These are phyloP conservation scores for Penicillium angulare DNA, from an alignment of 495 filamentous ascomycete genomes.

Conservation along the genomic window DNA sequence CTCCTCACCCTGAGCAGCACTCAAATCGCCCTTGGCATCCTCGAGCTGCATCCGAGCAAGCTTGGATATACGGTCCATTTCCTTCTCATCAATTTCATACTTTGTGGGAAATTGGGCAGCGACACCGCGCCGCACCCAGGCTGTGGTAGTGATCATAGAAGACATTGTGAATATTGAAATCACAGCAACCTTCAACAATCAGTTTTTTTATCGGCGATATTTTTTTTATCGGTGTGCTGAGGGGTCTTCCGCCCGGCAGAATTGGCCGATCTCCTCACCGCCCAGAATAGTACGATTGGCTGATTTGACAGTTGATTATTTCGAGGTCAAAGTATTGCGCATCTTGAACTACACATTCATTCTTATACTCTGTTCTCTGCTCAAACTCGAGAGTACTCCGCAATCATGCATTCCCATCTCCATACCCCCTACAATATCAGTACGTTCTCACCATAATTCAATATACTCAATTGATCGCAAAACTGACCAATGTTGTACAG, in stretches of 20 bases:
- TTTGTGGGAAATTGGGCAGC: slow-evolving; percentile 88
- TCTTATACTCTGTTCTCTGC: neutral
- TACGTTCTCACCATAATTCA: slow-evolving; percentile 37
- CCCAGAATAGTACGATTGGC: slow-evolving; percentile 20
- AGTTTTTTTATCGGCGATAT: slow-evolving; percentile 29
- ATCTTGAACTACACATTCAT: neutral
- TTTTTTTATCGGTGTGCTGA: slow-evolving; percentile 34
- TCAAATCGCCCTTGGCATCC: slow-evolving; percentile 84
- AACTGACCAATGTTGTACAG: slow-evolving; percentile 42
- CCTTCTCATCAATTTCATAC: slow-evolving; percentile 88
- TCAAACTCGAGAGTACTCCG: no score
- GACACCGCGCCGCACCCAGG: slow-evolving; percentile 93
- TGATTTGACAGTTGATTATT: no score
- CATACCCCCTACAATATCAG: slow-evolving; percentile 88
- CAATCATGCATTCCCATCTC: slow-evolving; percentile 88
- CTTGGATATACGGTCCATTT: slow-evolving; percentile 85
- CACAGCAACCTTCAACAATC: slow-evolving; percentile 8
- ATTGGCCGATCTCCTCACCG: slow-evolving; percentile 28
- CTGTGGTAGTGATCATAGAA: slow-evolving; percentile 86
- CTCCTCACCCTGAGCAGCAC: slow-evolving; percentile 53
- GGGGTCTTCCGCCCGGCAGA: slow-evolving; percentile 37
- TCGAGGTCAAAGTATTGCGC: neutral
- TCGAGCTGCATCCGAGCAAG: slow-evolving; percentile 89
- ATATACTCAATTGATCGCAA: neutral
- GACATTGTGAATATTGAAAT: slow-evolving; percentile 50